Evolutionary conservation across 352 stramenopile genomes (phyloP), one percentile per base, ranked within the genome.

Genomic region (Pseudoperonospora humuli): DNA sequence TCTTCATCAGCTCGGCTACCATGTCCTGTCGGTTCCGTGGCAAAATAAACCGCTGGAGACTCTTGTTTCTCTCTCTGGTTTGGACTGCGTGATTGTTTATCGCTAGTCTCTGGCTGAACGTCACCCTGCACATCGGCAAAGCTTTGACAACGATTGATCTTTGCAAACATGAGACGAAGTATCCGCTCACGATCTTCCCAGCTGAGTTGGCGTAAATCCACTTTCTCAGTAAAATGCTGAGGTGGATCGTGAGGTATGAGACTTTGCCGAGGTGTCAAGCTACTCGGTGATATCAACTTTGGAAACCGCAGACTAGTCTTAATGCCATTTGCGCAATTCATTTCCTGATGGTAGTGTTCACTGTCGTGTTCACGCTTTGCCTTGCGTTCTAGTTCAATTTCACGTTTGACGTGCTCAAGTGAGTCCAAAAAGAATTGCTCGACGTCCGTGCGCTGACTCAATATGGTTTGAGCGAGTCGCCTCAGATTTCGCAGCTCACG

Each of bases 381-480:
- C n/a, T n/a, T n/a, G n/a, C n/a, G n/a, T n/a, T n/a, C n/a, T n/a
- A n/a, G n/a, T n/a, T n/a, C n/a, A n/a, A n/a, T n/a, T n/a, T n/a
- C n/a, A n/a, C n/a, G n/a, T n/a, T n/a, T n/a, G n/a, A n/a, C n/a
- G n/a, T n/a, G n/a, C n/a, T n/a, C n/a, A 7, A 97, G 67, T 13
- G 86, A 84, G 48, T 97, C 86, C 29, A 97, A 49, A 43, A 97
- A 96, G 59, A 96, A 97, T 44, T 96, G 83, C 45, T 92, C 77
- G 5, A 91, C 58, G 31, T 97, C 89, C 3, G 82, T 96, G 25
- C 91, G 71, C 57, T 97, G 92, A 35, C 88, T 74, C 27, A 97
- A 61, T 34, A 97, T 93, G 10, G 76, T 90, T 50, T 97, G 76
- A 5, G 87, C 75, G 10, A 97, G 78, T 25, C 72, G 70, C 19